A percentile compares a stretch with the other conserved stretches of the same genome.
Conservation (phyloP, 257 asterid genomes). For the Ocimum tenuiflorum region DNA sequence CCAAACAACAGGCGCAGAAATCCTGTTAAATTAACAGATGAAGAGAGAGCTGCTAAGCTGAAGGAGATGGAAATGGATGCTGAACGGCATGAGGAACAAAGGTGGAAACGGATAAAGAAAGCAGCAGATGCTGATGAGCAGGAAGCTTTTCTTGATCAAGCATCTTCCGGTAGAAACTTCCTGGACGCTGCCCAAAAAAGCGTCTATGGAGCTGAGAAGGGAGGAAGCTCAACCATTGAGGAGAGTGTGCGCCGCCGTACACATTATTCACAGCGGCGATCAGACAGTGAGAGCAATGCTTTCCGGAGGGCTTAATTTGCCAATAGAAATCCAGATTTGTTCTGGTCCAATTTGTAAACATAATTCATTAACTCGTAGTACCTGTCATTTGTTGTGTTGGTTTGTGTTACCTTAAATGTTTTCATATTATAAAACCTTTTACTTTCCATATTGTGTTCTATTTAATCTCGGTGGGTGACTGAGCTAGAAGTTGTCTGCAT, state of each 20-base stretch:
- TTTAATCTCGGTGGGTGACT: not conserved
- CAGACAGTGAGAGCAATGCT: constrained; percentile 66
- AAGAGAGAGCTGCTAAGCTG: constrained; percentile 83
- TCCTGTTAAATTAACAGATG: constrained; percentile 62
- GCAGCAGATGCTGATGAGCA: constrained; percentile 71
- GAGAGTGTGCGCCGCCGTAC: constrained; percentile 91
- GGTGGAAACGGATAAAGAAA: constrained; percentile 81
- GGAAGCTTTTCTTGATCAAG: constrained; percentile 47
- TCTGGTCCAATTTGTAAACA: constrained; percentile 1
- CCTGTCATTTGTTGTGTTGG: not conserved
- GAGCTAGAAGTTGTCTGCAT: not conserved
- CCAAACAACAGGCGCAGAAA: constrained; percentile 31
- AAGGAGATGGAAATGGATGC: constrained; percentile 96
- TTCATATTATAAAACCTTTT: not conserved
- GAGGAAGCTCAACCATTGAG: constrained; percentile 88
- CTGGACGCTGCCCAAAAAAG: constrained; percentile 72
- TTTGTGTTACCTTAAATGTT: not conserved
- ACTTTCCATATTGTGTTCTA: not conserved
- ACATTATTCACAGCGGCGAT: constrained; percentile 67
- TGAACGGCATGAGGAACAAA: constrained; percentile 76
- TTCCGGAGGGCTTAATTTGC: constrained; percentile 44
- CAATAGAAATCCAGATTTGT: not conserved
- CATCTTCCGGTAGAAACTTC: constrained; percentile 60
- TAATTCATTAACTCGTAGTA: not conserved
- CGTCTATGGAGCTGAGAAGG: constrained; percentile 86